phyloP scores from a whole-genome alignment of 2,329 filamentous ascomycete genomes.

The Ceratocystiopsis sp. region DNA sequence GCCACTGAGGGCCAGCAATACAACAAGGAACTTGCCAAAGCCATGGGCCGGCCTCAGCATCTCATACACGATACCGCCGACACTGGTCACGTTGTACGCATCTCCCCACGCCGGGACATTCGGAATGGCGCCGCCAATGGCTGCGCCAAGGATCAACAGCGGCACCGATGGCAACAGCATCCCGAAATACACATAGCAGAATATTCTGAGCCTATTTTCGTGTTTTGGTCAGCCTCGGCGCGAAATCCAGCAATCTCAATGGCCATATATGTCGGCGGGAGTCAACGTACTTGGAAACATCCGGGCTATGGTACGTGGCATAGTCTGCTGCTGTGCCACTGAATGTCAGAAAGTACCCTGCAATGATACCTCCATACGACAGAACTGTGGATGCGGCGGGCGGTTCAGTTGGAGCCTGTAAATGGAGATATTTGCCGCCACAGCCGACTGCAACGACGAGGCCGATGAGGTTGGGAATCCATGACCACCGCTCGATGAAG shows the following conservation, averaged over 20 bases:
- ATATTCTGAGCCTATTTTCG: slow-evolving; percentile 19
- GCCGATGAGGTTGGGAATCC: slow-evolving; percentile 36
- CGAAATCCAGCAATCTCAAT: neutral
- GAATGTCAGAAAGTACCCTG: slow-evolving; percentile 37
- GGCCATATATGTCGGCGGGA: neutral
- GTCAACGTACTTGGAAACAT: slow-evolving; percentile 20
- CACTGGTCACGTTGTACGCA: slow-evolving; percentile 23
- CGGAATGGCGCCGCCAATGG: slow-evolving; percentile 31
- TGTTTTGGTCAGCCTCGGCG: too few species aligned
- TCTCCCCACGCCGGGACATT: slow-evolving; percentile 24
- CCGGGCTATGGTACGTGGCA: slow-evolving; percentile 34
- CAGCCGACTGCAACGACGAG: slow-evolving; percentile 35
- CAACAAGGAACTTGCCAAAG: slow-evolving; percentile 30
- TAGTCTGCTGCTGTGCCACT: slow-evolving; percentile 39
- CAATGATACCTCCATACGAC: slow-evolving; percentile 28
- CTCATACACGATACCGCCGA: slow-evolving; percentile 27
- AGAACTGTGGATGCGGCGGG: slow-evolving; percentile 22
- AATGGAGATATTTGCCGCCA: slow-evolving; percentile 29
- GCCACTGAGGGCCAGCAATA: slow-evolving; percentile 26
- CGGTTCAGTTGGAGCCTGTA: slow-evolving; percentile 25
- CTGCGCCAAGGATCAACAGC: slow-evolving; percentile 30
- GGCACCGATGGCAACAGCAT: slow-evolving; percentile 31
- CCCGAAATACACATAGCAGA: slow-evolving; percentile 33
- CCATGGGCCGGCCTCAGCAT: slow-evolving; percentile 28
- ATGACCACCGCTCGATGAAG: slow-evolving; percentile 36